Percentiles rank a stretch among this genome's conserved stretches.
Conservation (phyloP, 345 rosid genomes). For the Pseudoturritis turrita region DNA sequence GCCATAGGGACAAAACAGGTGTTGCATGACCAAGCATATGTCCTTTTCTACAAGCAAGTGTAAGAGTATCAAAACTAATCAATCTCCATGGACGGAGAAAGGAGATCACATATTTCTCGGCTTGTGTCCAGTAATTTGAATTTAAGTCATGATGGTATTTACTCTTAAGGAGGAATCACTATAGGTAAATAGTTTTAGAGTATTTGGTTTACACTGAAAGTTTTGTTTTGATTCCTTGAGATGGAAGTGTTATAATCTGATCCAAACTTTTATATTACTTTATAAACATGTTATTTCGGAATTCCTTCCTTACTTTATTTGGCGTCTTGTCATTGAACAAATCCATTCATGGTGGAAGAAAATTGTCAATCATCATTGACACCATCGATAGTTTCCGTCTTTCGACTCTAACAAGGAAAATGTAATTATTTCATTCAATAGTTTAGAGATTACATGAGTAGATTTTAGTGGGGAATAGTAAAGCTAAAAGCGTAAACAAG, state of each 20-base stretch:
- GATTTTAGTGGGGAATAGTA: not conserved
- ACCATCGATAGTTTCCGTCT: not conserved
- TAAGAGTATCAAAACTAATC: conserved; percentile 31
- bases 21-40: conserved; percentile 88
- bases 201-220: conserved; percentile 22
- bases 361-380: not conserved
- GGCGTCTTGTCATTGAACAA: not conserved
- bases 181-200: conserved; percentile 33
- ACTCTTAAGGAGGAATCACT: conserved; percentile 18
- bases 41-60: conserved; percentile 81
- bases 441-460: not conserved
- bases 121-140: not conserved
- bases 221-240: conserved; percentile 33
- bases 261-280: conserved; percentile 14
- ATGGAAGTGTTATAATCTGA: conserved; percentile 17
- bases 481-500: not conserved
- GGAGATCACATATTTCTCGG: not conserved
- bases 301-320: not conserved
- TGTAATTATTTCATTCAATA: conserved; percentile 5
- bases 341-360: not conserved
- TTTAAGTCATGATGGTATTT: conserved; percentile 5
- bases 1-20: conserved; percentile 62
- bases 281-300: not conserved
- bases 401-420: not conserved
- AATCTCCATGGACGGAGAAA: conserved; percentile 6